Base-by-base conservation (phyloP, 352 stramenopile genomes). In the Salisapilia sapeloensis region DNA sequence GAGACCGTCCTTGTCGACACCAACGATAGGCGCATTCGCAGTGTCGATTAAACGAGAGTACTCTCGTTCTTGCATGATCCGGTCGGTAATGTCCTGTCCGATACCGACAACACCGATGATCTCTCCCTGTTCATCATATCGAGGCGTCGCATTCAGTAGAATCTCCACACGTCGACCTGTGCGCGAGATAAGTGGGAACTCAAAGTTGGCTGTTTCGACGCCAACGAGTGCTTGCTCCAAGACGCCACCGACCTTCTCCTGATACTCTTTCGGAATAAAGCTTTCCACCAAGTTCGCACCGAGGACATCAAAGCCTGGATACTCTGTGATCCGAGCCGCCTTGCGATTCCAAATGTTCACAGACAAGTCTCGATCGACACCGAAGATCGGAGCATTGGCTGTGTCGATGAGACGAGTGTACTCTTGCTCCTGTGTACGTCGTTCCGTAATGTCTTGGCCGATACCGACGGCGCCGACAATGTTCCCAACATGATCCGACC, bases 321-420 rank as follows among this genome's bases (percentile, higher is more conserved):
- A 89, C 19, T 84, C 66, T 6, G 72, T 91, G 25, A 80, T 77
- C 16, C 90, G 53, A 6, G 56, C 62, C 38, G 63, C 75, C 51
- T 86, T 84, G 4, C 66, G 45, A 22, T 91, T 89, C 75, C 75
- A 81, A 38, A 80, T 82, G 25, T 86, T 83, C 15, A 85, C 72
- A 26, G 59, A 51, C 10, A 72, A 56, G 26, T 72, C 43, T 7
- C 22, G 44, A 42, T 90, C 70, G 12, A 86, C 62, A 17, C 70
- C 74, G 44, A 90, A 83, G 29, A 90, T 90, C 1, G 75, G 69
- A 2, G 71, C 64, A 37, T 92, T 90, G 0, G 77, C 75, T 19
- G 63, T 87, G 33, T 92, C 77, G 32, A 92, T 85, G 2, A 92
- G 43, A n/a, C 70, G 63, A 0, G 53, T 61, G 38, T 85, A 85